phyloP scores from a whole-genome alignment of 2,329 filamentous ascomycete genomes.

The Fusarium domesticum region DNA sequence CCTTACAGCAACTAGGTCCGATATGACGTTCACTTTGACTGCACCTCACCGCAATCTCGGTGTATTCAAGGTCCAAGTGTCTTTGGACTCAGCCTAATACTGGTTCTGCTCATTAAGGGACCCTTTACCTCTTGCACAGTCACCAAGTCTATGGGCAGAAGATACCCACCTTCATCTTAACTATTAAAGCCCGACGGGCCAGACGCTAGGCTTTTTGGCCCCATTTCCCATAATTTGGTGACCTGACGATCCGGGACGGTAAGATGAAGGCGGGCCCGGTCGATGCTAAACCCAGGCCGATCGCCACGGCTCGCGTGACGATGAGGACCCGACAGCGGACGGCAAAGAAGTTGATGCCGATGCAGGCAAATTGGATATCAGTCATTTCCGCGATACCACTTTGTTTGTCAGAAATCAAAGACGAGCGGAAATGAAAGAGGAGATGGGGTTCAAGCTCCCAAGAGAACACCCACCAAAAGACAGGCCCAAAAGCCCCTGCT shows the following conservation, averaged over 20 bases:
- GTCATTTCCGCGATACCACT: neutral
- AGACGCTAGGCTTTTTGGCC: conserved; percentile 20
- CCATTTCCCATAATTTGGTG: conserved; percentile 13
- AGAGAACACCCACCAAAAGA: too few relatives aligned
- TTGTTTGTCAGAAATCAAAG: neutral
- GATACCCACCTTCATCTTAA: conserved; percentile 4
- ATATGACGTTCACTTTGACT: too few relatives aligned
- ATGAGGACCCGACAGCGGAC: conserved; percentile 1
- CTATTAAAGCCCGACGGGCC: neutral
- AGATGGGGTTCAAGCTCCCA: neutral
- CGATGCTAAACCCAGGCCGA: neutral
- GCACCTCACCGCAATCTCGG: neutral
- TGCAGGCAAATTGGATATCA: neutral
- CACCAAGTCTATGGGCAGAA: conserved; percentile 2
- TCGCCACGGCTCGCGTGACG: conserved; percentile 12
- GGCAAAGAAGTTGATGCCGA: conserved; percentile 1
- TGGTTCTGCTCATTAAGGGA: neutral
- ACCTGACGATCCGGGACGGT: conserved; percentile 17
- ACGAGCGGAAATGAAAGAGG: neutral
- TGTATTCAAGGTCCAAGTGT: neutral
- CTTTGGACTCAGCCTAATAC: neutral
- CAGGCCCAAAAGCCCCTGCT: too few relatives aligned
- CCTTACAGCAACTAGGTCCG: too few relatives aligned
- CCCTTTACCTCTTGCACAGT: neutral
- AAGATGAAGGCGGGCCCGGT: conserved; percentile 16